phyloP scores from a whole-genome alignment of 129 eudicot genomes.

The Artemisia annua region DNA sequence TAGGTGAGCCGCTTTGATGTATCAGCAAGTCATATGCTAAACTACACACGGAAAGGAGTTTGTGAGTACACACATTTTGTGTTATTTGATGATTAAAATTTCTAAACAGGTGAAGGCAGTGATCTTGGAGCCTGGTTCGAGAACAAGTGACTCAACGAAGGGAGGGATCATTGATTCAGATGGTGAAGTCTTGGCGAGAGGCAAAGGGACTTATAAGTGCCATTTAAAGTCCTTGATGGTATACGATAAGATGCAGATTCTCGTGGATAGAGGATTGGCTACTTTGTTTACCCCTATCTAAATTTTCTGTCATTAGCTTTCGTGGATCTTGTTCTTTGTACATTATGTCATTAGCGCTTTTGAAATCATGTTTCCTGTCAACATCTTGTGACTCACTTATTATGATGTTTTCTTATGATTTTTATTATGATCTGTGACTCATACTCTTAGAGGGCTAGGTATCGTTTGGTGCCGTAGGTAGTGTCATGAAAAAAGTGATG shows the following conservation, averaged over 20 bases:
- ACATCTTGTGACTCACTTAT: too few species aligned
- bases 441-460: too few species aligned
- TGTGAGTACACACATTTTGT: neutral
- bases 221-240: slow-evolving; percentile 63
- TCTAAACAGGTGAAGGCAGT: slow-evolving; percentile 75
- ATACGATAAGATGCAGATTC: slow-evolving; percentile 64
- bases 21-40: neutral
- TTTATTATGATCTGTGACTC: too few species aligned
- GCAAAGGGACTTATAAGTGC: slow-evolving; percentile 76
- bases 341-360: too few species aligned
- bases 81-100: neutral
- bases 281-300: slow-evolving; percentile 75
- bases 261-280: slow-evolving; percentile 83
- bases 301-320: slow-evolving; percentile 10
- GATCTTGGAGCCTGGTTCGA: slow-evolving; percentile 75
- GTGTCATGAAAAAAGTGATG: too few species aligned
- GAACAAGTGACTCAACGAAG: slow-evolving; percentile 49
- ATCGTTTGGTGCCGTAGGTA: too few species aligned
- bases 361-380: too few species aligned
- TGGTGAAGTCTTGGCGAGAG: slow-evolving; percentile 94
- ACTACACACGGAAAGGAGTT: neutral
- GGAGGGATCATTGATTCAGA: slow-evolving; percentile 88
- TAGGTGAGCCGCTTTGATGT: too few species aligned
- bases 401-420: too few species aligned
- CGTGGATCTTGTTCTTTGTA: neutral